A percentile compares a stretch with the other conserved stretches of the same genome.
Evolutionary conservation across 139 green algal species (phyloP).

Genomic region (Micractinium sp.): DNA sequence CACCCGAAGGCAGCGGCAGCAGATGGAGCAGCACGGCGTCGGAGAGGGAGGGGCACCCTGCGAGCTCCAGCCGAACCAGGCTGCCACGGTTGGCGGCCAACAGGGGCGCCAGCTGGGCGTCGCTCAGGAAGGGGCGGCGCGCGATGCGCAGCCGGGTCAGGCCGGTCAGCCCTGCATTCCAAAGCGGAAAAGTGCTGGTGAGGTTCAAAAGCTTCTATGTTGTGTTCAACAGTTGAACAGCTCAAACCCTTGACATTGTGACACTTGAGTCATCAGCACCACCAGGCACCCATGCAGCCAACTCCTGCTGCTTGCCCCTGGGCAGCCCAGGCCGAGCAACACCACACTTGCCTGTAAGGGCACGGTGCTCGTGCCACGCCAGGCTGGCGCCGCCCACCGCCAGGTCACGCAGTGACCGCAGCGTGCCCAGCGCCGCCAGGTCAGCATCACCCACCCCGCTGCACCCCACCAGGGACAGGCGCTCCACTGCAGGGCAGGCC

Average conservation of each 20-base stretch:
- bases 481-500: neutral
- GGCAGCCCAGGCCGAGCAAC: neutral
- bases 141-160: constrained; percentile 12
- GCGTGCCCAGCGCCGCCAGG: neutral
- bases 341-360: neutral
- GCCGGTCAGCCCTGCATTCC: constrained; percentile 2
- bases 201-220: no score
- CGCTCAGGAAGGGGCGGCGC: constrained; percentile 14
- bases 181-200: neutral
- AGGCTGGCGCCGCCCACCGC: constrained; percentile 15
- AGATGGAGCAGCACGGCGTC: constrained; percentile 5
- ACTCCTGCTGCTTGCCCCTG: no score
- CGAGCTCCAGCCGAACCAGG: constrained; percentile 22
- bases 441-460: constrained; percentile 2
- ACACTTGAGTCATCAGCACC: no score
- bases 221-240: no score
- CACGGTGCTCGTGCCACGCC: constrained; percentile 18
- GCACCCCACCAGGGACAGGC: constrained; percentile 7
- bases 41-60: constrained; percentile 2
- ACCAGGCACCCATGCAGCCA: no score
- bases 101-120: constrained; percentile 23
- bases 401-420: constrained; percentile 3
- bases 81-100: constrained; percentile 23
- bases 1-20: neutral
- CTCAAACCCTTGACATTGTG: no score